Evolutionary conservation across 768 basidiomycete genomes (phyloP).

Genomic region (Filobasidium floriforme): DNA sequence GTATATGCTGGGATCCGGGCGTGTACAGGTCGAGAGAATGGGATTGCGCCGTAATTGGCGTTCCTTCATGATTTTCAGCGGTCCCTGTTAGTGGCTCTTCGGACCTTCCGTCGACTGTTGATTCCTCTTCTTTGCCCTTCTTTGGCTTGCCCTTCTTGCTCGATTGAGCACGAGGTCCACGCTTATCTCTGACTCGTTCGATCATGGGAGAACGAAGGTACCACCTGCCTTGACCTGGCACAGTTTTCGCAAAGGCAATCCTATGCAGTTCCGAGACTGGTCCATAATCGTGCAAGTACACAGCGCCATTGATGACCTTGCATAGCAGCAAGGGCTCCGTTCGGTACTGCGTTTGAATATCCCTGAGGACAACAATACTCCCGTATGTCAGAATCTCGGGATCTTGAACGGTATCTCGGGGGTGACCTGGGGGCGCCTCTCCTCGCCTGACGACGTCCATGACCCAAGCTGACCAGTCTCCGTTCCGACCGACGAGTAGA

Average conservation of each 20-base stretch:
- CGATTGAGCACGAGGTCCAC: not conserved
- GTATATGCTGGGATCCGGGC: no score
- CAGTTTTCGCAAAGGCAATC: conserved; percentile 71
- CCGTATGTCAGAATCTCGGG: conserved; percentile 65
- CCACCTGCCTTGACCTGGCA: conserved; percentile 76
- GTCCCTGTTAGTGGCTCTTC: no score
- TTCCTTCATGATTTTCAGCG: no score
- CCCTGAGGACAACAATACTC: conserved; percentile 75
- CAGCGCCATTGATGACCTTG: conserved; percentile 83
- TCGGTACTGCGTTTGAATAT: conserved; percentile 73
- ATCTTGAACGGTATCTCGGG: conserved; percentile 11
- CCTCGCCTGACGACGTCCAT: conserved; percentile 77
- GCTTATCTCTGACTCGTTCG: conserved; percentile 1
- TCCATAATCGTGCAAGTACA: conserved; percentile 70
- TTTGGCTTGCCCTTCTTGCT: conserved; percentile 14
- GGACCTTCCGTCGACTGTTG: not conserved
- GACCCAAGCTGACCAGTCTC: conserved; percentile 86
- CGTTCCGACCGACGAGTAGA: conserved; percentile 48
- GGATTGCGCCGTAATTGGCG: no score
- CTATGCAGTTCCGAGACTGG: conserved; percentile 96
- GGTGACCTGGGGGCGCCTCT: conserved; percentile 47
- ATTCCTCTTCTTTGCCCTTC: conserved; percentile 2
- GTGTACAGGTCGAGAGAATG: no score
- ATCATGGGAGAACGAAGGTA: conserved; percentile 69
- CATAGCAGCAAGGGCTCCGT: conserved; percentile 80